phyloP scores from a whole-genome alignment of 2,329 filamentous ascomycete species.

The Trichoderma oligosporum region DNA sequence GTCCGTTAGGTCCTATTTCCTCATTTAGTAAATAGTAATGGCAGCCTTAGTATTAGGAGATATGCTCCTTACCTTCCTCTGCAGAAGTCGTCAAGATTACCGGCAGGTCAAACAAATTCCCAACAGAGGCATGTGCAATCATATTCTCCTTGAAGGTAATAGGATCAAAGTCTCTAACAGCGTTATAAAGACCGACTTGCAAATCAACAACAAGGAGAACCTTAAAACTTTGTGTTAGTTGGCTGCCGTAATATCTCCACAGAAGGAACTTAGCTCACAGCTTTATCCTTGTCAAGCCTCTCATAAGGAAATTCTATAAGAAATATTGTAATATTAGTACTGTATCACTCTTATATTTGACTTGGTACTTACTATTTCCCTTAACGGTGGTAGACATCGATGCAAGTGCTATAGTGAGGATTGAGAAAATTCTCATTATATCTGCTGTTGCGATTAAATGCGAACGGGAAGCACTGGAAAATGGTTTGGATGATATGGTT shows the following conservation, averaged over 20 bases:
- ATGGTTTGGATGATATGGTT: not conserved
- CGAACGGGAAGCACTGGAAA: not conserved
- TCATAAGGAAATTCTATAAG: constrained; percentile 8
- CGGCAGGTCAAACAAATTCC: constrained; percentile 63
- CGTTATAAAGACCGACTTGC: constrained; percentile 36
- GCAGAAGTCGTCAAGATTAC: constrained; percentile 68
- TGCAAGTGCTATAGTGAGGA: not conserved
- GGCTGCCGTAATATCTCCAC: not conserved
- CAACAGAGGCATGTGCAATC: constrained; percentile 60
- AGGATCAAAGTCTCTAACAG: constrained; percentile 62
- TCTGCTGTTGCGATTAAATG: not conserved
- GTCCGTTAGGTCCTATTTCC: constrained; percentile 63
- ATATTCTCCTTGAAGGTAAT: constrained; percentile 64
- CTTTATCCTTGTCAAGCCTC: constrained; percentile 17
- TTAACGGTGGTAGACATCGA: constrained; percentile 1
- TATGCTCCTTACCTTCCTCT: constrained; percentile 42
- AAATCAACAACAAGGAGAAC: constrained; percentile 38
- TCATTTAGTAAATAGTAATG: not conserved
- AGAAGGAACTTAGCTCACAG: not conserved
- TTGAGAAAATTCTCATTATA: not conserved
- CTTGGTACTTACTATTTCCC: not conserved
- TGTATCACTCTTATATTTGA: too few relatives aligned
- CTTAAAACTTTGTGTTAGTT: constrained; percentile 20
- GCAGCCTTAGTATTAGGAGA: constrained; percentile 10
- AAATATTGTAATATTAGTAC: not conserved